Evolutionary conservation across 2,329 filamentous ascomycete genomes (phyloP).

Genomic region (Phoma herbarum): DNA sequence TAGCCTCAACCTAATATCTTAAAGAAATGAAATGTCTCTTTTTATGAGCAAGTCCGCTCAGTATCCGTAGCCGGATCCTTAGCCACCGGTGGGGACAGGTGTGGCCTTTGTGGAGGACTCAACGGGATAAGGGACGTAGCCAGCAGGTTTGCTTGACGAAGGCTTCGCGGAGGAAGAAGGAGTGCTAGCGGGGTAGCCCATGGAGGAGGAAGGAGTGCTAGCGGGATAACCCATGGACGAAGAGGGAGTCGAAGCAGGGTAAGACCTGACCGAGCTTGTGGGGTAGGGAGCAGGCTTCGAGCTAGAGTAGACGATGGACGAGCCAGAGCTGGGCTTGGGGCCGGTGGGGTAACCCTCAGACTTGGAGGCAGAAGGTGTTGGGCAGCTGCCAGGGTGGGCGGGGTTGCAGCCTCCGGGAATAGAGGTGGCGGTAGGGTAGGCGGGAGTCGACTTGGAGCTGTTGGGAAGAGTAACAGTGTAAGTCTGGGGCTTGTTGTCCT

Average conservation of each 20-base stretch:
- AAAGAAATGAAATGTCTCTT: slow-evolving; percentile 13
- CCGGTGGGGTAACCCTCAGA: slow-evolving; percentile 20
- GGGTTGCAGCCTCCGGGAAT: slow-evolving; percentile 9
- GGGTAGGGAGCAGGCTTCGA: slow-evolving; percentile 35
- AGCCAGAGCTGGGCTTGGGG: slow-evolving; percentile 26
- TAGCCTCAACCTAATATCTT: slow-evolving; percentile 16
- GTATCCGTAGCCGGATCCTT: slow-evolving; percentile 30
- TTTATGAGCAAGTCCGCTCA: slow-evolving; percentile 18
- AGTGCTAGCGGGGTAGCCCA: slow-evolving; percentile 4
- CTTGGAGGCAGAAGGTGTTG: slow-evolving; percentile 3
- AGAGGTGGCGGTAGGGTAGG: background rate
- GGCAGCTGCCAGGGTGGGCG: slow-evolving; percentile 1
- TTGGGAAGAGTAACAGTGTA: slow-evolving; percentile 35
- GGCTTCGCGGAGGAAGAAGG: slow-evolving; percentile 4
- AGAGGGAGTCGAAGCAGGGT: slow-evolving; percentile 6
- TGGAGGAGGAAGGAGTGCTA: slow-evolving; percentile 11
- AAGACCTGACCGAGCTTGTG: slow-evolving; percentile 18
- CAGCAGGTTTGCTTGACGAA: slow-evolving; percentile 12
- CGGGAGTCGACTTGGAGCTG: slow-evolving; percentile 17
- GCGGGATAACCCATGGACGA: slow-evolving; percentile 28
- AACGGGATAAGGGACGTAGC: slow-evolving; percentile 17
- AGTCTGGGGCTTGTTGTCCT: slow-evolving; percentile 29
- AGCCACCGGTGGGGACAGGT: slow-evolving; percentile 29
- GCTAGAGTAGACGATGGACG: slow-evolving; percentile 19
- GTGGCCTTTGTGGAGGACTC: slow-evolving; percentile 17